A percentile compares a stretch with the other conserved stretches of the same genome.
Evolutionary conservation across 352 stramenopile species (phyloP).

Genomic region (Phytophthora agathidicida): DNA sequence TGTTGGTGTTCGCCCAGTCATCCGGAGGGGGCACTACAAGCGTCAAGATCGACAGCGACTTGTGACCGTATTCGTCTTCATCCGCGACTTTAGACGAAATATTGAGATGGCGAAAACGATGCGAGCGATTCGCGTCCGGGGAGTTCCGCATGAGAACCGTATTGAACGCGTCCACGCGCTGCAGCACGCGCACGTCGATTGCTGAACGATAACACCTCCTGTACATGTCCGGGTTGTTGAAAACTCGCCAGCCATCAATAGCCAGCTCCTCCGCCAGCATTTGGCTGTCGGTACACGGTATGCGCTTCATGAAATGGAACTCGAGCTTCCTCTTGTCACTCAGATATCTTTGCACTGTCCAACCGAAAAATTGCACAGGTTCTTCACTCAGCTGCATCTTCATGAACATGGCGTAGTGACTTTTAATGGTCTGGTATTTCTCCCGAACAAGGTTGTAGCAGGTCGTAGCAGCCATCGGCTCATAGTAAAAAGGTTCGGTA

Average conservation of each 20-base stretch:
- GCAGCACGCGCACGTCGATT: constrained; percentile 43
- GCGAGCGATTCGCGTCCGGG: constrained; percentile 36
- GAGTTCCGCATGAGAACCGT: constrained; percentile 50
- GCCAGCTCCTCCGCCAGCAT: constrained; percentile 26
- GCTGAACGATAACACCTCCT: constrained; percentile 42
- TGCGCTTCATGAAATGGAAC: constrained; percentile 49
- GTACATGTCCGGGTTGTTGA: constrained; percentile 46
- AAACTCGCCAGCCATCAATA: constrained; percentile 37
- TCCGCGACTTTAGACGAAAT: constrained; percentile 46
- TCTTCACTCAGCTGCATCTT: constrained; percentile 16
- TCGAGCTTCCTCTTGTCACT: constrained; percentile 34
- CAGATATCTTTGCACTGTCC: constrained; percentile 44
- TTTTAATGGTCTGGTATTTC: constrained; percentile 32
- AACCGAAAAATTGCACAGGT: constrained; percentile 42
- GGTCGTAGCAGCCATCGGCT: constrained; percentile 28
- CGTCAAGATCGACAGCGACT: constrained; percentile 34
- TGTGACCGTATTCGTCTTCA: constrained; percentile 32
- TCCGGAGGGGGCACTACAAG: constrained; percentile 39
- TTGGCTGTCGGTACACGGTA: constrained; percentile 28
- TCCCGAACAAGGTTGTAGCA: constrained; percentile 33
- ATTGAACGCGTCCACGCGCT: constrained; percentile 43
- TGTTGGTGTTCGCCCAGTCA: constrained; percentile 26
- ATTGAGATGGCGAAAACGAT: constrained; percentile 41
- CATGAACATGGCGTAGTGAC: constrained; percentile 32
- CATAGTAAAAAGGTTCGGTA: constrained; percentile 53